Conservation (phyloP, 108 stramenopile genomes). For the Skeletonema menzelii region DNA sequence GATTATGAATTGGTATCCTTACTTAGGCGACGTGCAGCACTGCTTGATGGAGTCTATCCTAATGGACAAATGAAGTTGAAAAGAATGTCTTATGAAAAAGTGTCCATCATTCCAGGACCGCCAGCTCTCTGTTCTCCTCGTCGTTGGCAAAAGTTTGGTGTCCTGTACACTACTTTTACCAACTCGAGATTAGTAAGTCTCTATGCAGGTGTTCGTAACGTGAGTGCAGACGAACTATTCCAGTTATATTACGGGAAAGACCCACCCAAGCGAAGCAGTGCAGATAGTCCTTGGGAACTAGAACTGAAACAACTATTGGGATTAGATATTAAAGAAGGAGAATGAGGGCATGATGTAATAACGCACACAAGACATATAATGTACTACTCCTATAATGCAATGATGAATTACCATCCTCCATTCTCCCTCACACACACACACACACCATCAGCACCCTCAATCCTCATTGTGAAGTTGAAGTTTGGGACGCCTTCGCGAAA, state of each 20-base stretch:
- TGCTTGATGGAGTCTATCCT: conserved; percentile 9
- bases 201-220: conserved; percentile 31
- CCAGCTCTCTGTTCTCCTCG: conserved; percentile 72
- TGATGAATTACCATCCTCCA: too few species aligned
- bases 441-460: too few species aligned
- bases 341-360: not conserved
- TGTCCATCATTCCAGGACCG: conserved; percentile 52
- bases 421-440: too few species aligned
- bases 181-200: conserved; percentile 54
- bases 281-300: conserved; percentile 16
- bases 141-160: conserved; percentile 84
- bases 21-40: conserved; percentile 57
- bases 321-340: not conserved
- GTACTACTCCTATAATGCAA: too few species aligned
- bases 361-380: too few species aligned
- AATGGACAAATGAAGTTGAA: conserved; percentile 3
- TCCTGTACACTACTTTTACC: conserved; percentile 56
- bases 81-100: conserved; percentile 16
- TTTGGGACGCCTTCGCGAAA: too few species aligned
- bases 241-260: conserved; percentile 39
- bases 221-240: conserved; percentile 52
- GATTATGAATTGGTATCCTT: conserved; percentile 83
- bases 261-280: conserved; percentile 12
- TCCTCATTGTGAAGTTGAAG: too few species aligned
- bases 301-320: conserved; percentile 4